These are phyloP conservation scores for Calonectria multiphialidica DNA, from an alignment of 2,329 filamentous ascomycete species.

Conservation along the genomic window DNA sequence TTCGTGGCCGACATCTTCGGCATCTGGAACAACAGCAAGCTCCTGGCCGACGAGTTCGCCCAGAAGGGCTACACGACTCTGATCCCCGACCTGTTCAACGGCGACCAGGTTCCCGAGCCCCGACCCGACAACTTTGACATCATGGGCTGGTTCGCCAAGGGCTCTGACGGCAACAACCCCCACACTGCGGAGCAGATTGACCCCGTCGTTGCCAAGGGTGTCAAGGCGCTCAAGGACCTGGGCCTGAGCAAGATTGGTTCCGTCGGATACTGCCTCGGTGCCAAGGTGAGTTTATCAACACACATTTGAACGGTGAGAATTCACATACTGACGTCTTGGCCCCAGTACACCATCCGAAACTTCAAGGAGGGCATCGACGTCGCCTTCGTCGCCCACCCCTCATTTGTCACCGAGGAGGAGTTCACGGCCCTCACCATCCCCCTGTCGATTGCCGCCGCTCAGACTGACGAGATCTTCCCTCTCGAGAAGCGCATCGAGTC, in stretches of 20 bases:
- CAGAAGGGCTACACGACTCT: conserved; percentile 53
- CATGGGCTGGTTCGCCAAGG: conserved; percentile 50
- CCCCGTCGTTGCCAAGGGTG: conserved; percentile 47
- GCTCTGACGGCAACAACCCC: conserved; percentile 61
- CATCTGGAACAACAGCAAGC: conserved; percentile 54
- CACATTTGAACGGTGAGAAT: too few relatives aligned
- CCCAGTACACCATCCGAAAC: conserved; percentile 77
- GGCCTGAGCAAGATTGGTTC: not conserved
- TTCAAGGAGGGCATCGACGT: conserved; percentile 67
- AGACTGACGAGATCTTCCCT: conserved; percentile 75
- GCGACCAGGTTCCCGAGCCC: conserved; percentile 41
- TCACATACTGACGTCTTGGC: too few relatives aligned
- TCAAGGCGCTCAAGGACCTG: conserved; percentile 65
- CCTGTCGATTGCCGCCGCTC: conserved; percentile 74
- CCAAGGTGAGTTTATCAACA: not conserved
- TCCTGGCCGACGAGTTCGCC: conserved; percentile 55
- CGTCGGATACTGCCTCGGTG: not conserved
- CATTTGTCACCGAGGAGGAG: conserved; percentile 70
- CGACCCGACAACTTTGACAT: conserved; percentile 46
- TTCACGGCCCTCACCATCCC: conserved; percentile 75
- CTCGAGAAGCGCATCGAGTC: conserved; percentile 65
- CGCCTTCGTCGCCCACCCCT: conserved; percentile 75
- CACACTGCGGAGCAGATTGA: conserved; percentile 50
- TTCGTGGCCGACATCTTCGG: conserved; percentile 53
- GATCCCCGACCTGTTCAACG: conserved; percentile 53